Base-by-base conservation (phyloP, 345 rosid genomes). In the Lagerstroemia speciosa region DNA sequence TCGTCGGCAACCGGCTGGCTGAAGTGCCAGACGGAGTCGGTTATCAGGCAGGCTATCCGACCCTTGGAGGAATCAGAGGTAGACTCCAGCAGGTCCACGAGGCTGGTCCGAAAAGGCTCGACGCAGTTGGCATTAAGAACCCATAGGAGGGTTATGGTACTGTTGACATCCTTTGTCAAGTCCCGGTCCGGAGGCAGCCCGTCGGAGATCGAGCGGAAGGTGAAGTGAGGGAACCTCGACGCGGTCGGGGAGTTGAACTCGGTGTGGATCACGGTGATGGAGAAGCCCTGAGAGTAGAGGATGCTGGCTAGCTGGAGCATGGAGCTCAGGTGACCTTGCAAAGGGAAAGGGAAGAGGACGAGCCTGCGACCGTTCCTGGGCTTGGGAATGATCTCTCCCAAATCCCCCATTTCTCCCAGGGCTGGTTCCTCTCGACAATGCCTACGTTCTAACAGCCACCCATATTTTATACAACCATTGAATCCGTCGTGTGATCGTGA, bases 281-380 rank as follows among this genome's bases (percentile, higher is more conserved):
- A 79, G 76, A 88, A 84, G 63, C 89, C 89, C 75, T 70, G 82
- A 64, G 74, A 62, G 66, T 81, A 78, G 41, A 88, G 80, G 66
- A 86, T 83, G 70, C 66, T 72, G 10, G 87, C 89, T 11, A 88
- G 86, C 38, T 88, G 84, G 40, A 86, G 79, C 87, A 89, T 83
- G 3, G 92, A 85, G 63, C 75, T 83, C 8, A 84, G 66, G 75
- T 87, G 95, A 66, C 90, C 92, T 41, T 85, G 81, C 30, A 86
- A 76, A 36, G 90, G 95, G 41, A 79, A 3, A 2, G 90, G 87
- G 53, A 86, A 85, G 60, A 89, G 78, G 26, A 86, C 40, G 38
- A 89, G 55, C 38, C 73, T 69, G 32, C 61, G 66, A 22, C 78
- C 71, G 17, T 70, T 78, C 70, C 31, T 55, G 36, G 29, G 40